Evolutionary conservation across 2,329 filamentous ascomycete species (phyloP).

Genomic region (Cladosporium cucumerinum): DNA sequence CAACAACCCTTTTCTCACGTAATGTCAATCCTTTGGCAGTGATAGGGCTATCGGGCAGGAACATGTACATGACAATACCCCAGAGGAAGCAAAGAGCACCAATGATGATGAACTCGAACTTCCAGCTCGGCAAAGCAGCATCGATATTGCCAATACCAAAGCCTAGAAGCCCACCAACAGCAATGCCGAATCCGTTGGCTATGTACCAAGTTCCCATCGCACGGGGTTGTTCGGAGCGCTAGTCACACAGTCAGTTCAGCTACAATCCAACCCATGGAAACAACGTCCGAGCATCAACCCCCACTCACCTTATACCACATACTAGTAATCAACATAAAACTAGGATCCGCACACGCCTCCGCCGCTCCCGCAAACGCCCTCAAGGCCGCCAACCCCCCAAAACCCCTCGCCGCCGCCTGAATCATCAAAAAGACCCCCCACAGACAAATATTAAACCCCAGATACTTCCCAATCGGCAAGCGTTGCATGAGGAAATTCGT

Average conservation of each 20-base stretch:
- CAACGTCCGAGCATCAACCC: neutral
- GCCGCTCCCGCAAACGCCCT: constrained; percentile 56
- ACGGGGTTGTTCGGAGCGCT: constrained; percentile 59
- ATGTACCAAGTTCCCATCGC: constrained; percentile 60
- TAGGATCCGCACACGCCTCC: constrained; percentile 57
- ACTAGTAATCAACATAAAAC: constrained; percentile 61
- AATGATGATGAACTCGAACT: constrained; percentile 66
- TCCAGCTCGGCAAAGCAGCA: constrained; percentile 56
- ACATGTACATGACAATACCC: constrained; percentile 52
- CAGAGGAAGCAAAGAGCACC: constrained; percentile 55
- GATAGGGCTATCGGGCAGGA: constrained; percentile 45
- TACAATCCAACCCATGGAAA: neutral
- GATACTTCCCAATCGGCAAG: constrained; percentile 50
- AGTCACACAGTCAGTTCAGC: constrained; percentile 28
- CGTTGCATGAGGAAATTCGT: constrained; percentile 54
- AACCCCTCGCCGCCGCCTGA: constrained; percentile 41
- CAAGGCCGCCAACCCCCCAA: constrained; percentile 53
- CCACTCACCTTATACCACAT: constrained; percentile 51
- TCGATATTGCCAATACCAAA: constrained; percentile 61
- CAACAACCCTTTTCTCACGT: constrained; percentile 53
- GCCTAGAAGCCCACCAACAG: constrained; percentile 55
- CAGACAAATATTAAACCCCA: constrained; percentile 57
- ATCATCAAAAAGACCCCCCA: constrained; percentile 47
- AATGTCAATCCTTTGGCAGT: constrained; percentile 52
- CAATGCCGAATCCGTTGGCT: constrained; percentile 58